Percentiles rank a stretch among this genome's conserved stretches.
Evolutionary conservation across 305 asterid genomes (phyloP).

Genomic region (Fraxinus angustifolia): DNA sequence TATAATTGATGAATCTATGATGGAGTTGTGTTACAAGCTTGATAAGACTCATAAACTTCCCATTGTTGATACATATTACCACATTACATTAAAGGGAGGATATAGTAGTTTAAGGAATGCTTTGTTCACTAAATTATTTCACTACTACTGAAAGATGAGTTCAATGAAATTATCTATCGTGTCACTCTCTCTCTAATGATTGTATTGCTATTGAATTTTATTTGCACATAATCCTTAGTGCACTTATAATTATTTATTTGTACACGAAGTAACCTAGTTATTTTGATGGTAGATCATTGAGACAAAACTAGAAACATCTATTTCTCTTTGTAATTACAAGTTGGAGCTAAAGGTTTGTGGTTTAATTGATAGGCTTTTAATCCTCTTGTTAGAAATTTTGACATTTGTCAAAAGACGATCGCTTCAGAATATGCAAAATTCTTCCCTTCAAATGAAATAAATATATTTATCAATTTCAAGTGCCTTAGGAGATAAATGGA

Average conservation of each 20-base stretch:
- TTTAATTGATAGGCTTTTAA: constrained; percentile 84
- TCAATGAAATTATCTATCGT: constrained; percentile 91
- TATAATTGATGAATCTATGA: constrained; percentile 70
- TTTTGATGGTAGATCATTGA: constrained; percentile 66
- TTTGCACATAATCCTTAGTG: constrained; percentile 7
- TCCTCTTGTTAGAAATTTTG: constrained; percentile 72
- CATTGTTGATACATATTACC: constrained; percentile 84
- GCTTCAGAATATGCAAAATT: constrained; percentile 62
- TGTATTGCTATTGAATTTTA: constrained; percentile 12
- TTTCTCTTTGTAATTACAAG: constrained; percentile 75
- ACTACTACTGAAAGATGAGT: constrained; percentile 81
- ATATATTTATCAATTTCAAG: background rate
- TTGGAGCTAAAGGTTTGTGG: constrained; percentile 85
- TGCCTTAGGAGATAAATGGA: background rate
- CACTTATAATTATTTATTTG: background rate
- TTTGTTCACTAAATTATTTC: constrained; percentile 69
- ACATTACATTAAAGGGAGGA: constrained; percentile 74
- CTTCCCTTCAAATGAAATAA: constrained; percentile 1
- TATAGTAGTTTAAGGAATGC: constrained; percentile 58
- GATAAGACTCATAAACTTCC: constrained; percentile 77
- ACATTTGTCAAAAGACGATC: constrained; percentile 69
- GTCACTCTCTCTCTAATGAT: constrained; percentile 34
- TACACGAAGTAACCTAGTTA: constrained; percentile 3
- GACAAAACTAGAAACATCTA: constrained; percentile 78
- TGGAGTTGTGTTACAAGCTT: constrained; percentile 88